Conservation (phyloP, 495 filamentous ascomycete species). For the Lepraria neglecta region DNA sequence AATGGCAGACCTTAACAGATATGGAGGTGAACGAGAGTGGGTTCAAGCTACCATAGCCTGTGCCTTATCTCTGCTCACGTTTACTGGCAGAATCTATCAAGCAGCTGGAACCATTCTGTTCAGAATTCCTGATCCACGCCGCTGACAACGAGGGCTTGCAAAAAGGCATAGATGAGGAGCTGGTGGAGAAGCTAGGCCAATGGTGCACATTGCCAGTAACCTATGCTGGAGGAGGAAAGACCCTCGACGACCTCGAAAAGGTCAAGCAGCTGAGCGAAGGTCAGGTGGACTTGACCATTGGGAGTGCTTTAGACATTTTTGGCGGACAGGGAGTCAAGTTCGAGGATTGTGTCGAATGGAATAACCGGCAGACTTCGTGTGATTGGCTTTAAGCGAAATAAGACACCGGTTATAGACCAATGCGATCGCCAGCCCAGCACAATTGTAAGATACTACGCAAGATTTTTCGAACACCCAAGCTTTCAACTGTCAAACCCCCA, state of each 20-base stretch:
- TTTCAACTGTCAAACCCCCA: neutral
- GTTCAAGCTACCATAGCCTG: constrained; percentile 14
- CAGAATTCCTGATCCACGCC: constrained; percentile 95
- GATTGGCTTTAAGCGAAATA: neutral
- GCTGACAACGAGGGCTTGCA: constrained; percentile 97
- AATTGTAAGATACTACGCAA: too few species aligned
- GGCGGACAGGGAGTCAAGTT: constrained; percentile 81
- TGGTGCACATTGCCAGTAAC: constrained; percentile 92
- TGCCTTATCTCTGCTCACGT: neutral
- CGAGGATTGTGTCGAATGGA: constrained; percentile 85
- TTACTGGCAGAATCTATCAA: constrained; percentile 45
- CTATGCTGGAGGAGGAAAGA: constrained; percentile 89
- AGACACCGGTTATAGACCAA: neutral
- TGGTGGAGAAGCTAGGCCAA: constrained; percentile 67
- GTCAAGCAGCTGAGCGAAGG: constrained; percentile 72
- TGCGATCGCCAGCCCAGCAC: too few species aligned
- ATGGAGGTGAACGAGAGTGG: constrained; percentile 83
- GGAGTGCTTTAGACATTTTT: constrained; percentile 93
- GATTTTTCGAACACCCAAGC: neutral
- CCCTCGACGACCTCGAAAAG: constrained; percentile 66
- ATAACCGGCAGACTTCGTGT: constrained; percentile 36
- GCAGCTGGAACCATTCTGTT: constrained; percentile 78
- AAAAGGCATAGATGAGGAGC: constrained; percentile 75
- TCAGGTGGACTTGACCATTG: constrained; percentile 89
- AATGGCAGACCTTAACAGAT: constrained; percentile 95